Conservation (phyloP, 495 filamentous ascomycete genomes). For the Acidomyces sp. region DNA sequence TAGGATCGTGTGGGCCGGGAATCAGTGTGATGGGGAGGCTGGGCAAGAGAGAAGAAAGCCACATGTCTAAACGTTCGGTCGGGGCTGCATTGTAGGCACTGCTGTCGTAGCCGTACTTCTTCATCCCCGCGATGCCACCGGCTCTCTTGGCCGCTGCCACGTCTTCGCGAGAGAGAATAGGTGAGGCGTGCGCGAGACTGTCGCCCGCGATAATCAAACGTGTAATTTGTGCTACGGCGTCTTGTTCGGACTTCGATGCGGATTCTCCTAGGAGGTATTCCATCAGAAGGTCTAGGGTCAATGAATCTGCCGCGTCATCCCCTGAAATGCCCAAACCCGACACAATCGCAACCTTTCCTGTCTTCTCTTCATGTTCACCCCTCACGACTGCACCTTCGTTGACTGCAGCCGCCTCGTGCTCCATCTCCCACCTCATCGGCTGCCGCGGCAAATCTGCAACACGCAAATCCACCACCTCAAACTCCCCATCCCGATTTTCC, state of each 20-base stretch:
- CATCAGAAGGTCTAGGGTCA: conserved; percentile 61
- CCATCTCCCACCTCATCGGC: conserved; percentile 59
- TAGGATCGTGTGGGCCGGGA: conserved; percentile 50
- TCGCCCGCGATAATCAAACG: conserved; percentile 86
- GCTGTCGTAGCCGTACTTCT: conserved; percentile 93
- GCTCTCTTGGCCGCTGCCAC: conserved; percentile 34
- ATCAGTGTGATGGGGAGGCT: conserved; percentile 37
- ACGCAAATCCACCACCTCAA: conserved; percentile 81
- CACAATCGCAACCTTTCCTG: conserved; percentile 63
- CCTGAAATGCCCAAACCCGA: conserved; percentile 78
- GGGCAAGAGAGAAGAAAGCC: conserved; percentile 60
- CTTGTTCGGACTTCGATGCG: conserved; percentile 41
- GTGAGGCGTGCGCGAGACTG: conserved; percentile 47
- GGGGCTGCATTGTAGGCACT: conserved; percentile 74
- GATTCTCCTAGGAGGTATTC: conserved; percentile 85
- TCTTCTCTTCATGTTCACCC: conserved; percentile 30
- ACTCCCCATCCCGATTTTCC: conserved; percentile 80
- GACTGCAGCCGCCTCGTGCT: conserved; percentile 31
- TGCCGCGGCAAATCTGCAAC: conserved; percentile 76
- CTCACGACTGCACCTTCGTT: conserved; percentile 23
- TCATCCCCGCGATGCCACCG: conserved; percentile 36
- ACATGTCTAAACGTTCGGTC: conserved; percentile 67
- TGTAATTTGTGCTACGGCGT: conserved; percentile 54
- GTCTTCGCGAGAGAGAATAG: conserved; percentile 36
- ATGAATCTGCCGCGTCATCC: conserved; percentile 49